phyloP scores from a whole-genome alignment of 192 early-diverging fungal genomes.

The Neocallimastix lanati region DNA sequence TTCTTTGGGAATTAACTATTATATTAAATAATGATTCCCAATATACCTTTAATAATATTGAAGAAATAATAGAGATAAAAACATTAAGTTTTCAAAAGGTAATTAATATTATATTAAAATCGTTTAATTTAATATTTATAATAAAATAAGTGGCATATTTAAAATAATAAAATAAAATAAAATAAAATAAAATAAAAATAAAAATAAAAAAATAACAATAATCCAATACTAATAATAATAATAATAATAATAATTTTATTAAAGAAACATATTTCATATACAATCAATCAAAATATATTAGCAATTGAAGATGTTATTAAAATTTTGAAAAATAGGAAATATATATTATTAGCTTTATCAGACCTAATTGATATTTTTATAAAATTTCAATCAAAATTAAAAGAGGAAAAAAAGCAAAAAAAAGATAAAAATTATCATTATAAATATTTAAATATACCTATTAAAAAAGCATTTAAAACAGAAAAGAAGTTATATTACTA shows the following conservation, averaged over 20 bases:
- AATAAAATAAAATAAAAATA: no score
- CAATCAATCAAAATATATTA: background rate
- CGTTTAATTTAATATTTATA: no score
- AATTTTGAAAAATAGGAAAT: background rate
- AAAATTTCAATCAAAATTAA: background rate
- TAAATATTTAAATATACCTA: background rate
- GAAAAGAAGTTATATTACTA: background rate
- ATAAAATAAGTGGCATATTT: no score
- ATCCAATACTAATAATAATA: no score
- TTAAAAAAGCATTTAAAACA: background rate
- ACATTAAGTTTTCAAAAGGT: background rate
- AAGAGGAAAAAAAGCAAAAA: background rate
- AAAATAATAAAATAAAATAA: no score
- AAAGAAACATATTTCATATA: background rate
- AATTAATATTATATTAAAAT: no score
- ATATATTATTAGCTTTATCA: background rate
- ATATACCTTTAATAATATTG: background rate
- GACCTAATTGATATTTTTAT: background rate
- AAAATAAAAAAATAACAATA: no score
- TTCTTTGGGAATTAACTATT: background rate
- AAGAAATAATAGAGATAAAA: background rate
- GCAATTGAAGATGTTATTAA: background rate
- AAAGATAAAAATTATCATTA: background rate
- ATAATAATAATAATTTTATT: background rate
- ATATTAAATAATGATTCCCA: background rate